Conservation (phyloP, 371 early-diverging fungal genomes). For the Mucor lusitanicus region DNA sequence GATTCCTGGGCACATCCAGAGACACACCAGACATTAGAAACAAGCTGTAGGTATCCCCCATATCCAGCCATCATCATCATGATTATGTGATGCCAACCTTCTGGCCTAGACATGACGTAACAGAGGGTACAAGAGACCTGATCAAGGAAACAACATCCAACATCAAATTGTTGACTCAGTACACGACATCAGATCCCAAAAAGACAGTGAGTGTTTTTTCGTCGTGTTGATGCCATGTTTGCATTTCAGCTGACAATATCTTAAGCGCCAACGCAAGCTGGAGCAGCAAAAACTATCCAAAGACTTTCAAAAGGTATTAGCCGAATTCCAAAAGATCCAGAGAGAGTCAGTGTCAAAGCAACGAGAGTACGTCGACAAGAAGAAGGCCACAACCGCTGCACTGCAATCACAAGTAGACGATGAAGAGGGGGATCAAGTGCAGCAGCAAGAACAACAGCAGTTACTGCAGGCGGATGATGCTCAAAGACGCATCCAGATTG, state of each 20-base stretch:
- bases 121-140: constrained; percentile 80
- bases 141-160: constrained; percentile 78
- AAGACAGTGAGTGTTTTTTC: constrained; percentile 29
- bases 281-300: constrained; percentile 85
- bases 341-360: constrained; percentile 82
- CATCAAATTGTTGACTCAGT: constrained; percentile 68
- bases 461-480: constrained; percentile 60
- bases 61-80: background rate
- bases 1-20: constrained; percentile 74
- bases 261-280: constrained; percentile 73
- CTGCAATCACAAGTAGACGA: constrained; percentile 33
- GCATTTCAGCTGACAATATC: background rate
- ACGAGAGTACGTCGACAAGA: constrained; percentile 82
- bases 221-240: background rate
- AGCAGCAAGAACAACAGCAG: constrained; percentile 33
- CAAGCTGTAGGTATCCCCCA: constrained; percentile 58
- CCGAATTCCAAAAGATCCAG: constrained; percentile 86
- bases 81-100: background rate
- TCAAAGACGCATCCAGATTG: constrained; percentile 70
- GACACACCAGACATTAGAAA: constrained; percentile 79
- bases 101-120: constrained; percentile 69
- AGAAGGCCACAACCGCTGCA: constrained; percentile 52
- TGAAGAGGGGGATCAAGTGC: constrained; percentile 53
- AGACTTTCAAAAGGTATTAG: constrained; percentile 90
- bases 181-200: constrained; percentile 26